Evolutionary conservation across 306 rosid species (phyloP).

Genomic region (Acmispon strigosus): DNA sequence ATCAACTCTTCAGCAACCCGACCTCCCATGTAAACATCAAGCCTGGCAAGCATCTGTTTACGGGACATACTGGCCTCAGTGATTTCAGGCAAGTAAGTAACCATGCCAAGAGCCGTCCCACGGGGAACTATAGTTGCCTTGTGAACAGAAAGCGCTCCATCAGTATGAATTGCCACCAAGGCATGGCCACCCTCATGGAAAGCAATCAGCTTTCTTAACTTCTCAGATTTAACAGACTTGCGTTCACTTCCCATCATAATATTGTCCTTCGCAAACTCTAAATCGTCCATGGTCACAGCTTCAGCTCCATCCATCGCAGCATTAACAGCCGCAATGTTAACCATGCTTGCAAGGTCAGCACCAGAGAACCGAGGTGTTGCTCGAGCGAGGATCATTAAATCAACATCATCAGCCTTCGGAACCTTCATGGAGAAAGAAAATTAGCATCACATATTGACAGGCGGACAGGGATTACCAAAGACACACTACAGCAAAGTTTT

Average conservation of each 20-base stretch:
- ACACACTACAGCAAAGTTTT: not conserved
- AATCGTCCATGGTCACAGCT: conserved; percentile 72
- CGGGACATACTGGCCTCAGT: conserved; percentile 55
- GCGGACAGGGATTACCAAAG: not conserved
- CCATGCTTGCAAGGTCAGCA: conserved; percentile 81
- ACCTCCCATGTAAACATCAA: conserved; percentile 84
- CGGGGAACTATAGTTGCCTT: conserved; percentile 89
- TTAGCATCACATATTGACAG: not conserved
- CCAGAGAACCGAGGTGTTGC: conserved; percentile 86
- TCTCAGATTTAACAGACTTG: conserved; percentile 68
- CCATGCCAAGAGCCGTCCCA: conserved; percentile 82
- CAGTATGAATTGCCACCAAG: conserved; percentile 78
- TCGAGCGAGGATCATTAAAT: conserved; percentile 62
- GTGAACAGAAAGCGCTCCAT: conserved; percentile 76
- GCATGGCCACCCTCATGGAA: conserved; percentile 90
- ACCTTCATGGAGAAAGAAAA: conserved; percentile 37
- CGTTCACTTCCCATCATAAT: conserved; percentile 89
- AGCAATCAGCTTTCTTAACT: conserved; percentile 56
- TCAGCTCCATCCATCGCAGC: conserved; percentile 86
- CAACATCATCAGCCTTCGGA: conserved; percentile 70
- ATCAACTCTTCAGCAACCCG: conserved; percentile 84
- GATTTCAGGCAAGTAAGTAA: conserved; percentile 58
- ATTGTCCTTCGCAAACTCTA: conserved; percentile 80
- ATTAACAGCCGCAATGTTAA: conserved; percentile 72
- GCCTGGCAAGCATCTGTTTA: conserved; percentile 76